Evolutionary conservation across 2,329 filamentous ascomycete species (phyloP).

Genomic region (Hymenoscyphus occultus): DNA sequence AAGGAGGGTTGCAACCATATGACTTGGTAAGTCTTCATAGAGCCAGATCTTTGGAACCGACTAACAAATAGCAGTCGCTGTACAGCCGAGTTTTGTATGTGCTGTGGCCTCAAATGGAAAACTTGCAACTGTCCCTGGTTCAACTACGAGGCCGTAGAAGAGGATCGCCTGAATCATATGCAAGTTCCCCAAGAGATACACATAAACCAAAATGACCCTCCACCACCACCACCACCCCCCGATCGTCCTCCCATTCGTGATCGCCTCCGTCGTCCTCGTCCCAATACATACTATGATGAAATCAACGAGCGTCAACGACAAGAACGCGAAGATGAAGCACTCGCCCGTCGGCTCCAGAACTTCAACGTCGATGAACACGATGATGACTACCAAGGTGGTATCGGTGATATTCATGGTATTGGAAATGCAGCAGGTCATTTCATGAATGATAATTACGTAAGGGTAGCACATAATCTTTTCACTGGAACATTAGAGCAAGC

Average conservation of each 20-base stretch:
- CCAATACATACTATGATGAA: conserved; percentile 38
- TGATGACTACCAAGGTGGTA: conserved; percentile 43
- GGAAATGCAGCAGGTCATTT: conserved; percentile 55
- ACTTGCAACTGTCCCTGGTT: conserved; percentile 80
- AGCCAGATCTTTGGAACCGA: conserved; percentile 3
- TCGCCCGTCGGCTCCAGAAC: conserved; percentile 51
- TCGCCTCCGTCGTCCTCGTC: conserved; percentile 33
- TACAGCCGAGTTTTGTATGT: conserved; percentile 81
- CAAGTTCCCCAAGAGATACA: conserved; percentile 40
- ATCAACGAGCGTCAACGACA: conserved; percentile 40
- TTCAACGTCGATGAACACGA: conserved; percentile 34
- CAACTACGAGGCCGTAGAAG: conserved; percentile 56
- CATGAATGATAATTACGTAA: conserved; percentile 58
- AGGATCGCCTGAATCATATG: conserved; percentile 54
- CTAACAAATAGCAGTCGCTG: conserved; percentile 57
- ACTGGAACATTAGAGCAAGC: conserved; percentile 36
- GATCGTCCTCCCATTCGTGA: conserved; percentile 25
- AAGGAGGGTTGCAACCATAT: conserved; percentile 86
- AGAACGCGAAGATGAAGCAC: conserved; percentile 46
- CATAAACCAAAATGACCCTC: conserved; percentile 25
- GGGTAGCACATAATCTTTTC: conserved; percentile 37
- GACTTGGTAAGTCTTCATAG: conserved; percentile 63
- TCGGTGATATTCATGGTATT: conserved; percentile 44
- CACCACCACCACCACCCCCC: conserved; percentile 28
- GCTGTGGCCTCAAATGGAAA: conserved; percentile 80